Conservation (phyloP, 2,329 filamentous ascomycete species). For the Talaromyces sp. region DNA sequence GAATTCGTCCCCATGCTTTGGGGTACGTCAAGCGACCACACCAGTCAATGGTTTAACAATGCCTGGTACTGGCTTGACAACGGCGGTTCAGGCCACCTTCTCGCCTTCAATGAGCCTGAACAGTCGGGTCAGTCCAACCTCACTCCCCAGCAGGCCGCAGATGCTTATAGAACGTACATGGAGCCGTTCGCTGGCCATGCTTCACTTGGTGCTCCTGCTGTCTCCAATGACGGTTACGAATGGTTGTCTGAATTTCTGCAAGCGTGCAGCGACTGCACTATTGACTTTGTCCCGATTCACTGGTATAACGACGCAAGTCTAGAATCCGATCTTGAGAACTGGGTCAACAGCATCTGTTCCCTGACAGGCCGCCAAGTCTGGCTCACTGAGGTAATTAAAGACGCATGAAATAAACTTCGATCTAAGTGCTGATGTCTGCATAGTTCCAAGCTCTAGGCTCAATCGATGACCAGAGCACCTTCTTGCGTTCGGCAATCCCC, state of each 20-base stretch:
- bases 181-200: slow-evolving; percentile 35
- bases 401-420: background rate
- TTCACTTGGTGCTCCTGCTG: slow-evolving; percentile 41
- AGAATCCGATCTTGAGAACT: slow-evolving; percentile 17
- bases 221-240: slow-evolving; percentile 41
- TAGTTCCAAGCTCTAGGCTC: slow-evolving; percentile 37
- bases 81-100: slow-evolving; percentile 35
- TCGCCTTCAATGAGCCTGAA: slow-evolving; percentile 50
- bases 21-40: slow-evolving; percentile 35
- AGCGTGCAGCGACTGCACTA: slow-evolving; percentile 36
- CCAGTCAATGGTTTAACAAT: slow-evolving; percentile 31
- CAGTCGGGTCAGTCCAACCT: slow-evolving; percentile 37
- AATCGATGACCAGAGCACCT: slow-evolving; percentile 27
- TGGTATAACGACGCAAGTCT: slow-evolving; percentile 39
- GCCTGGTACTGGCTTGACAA: slow-evolving; percentile 32
- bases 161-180: slow-evolving; percentile 37
- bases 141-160: slow-evolving; percentile 35
- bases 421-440: background rate
- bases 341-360: slow-evolving; percentile 34
- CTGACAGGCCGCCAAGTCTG: slow-evolving; percentile 39
- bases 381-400: slow-evolving; percentile 34
- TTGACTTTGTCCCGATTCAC: slow-evolving; percentile 44
- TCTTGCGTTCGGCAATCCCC: slow-evolving; percentile 37
- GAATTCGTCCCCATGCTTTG: slow-evolving; percentile 48
- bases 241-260: slow-evolving; percentile 42